phyloP scores from a whole-genome alignment of 208 protist genomes.

The Trichomonas vaginalis region DNA sequence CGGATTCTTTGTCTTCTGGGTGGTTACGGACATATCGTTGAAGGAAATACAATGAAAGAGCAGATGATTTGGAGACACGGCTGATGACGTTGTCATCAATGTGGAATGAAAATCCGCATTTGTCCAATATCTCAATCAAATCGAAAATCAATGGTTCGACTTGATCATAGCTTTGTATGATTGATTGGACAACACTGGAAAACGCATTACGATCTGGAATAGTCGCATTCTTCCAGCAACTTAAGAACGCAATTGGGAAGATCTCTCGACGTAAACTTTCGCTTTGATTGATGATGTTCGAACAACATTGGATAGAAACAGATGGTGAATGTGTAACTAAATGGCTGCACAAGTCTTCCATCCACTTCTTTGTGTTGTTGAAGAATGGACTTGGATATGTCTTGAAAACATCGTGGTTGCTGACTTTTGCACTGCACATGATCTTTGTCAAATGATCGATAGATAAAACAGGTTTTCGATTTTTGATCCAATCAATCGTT shows the following conservation, averaged over 20 bases:
- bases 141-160: not conserved
- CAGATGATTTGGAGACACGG: not conserved
- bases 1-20: not conserved
- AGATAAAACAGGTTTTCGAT: not conserved
- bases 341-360: not conserved
- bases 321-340: not conserved
- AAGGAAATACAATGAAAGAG: not conserved
- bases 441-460: not conserved
- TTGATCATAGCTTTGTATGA: not conserved
- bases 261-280: not conserved
- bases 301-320: not conserved
- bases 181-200: not conserved
- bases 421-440: not conserved
- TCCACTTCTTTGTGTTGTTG: not conserved
- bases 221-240: not conserved
- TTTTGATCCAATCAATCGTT: not conserved
- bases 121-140: not conserved
- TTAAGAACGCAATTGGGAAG: constrained; percentile 5
- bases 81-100: not conserved
- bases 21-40: not conserved
- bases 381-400: not conserved
- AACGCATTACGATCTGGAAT: not conserved
- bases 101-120: not conserved
- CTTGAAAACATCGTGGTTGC: not conserved
- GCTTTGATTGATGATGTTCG: not conserved